Base-by-base conservation (phyloP, 2,329 filamentous ascomycete genomes). In the Tolypocladium album region DNA sequence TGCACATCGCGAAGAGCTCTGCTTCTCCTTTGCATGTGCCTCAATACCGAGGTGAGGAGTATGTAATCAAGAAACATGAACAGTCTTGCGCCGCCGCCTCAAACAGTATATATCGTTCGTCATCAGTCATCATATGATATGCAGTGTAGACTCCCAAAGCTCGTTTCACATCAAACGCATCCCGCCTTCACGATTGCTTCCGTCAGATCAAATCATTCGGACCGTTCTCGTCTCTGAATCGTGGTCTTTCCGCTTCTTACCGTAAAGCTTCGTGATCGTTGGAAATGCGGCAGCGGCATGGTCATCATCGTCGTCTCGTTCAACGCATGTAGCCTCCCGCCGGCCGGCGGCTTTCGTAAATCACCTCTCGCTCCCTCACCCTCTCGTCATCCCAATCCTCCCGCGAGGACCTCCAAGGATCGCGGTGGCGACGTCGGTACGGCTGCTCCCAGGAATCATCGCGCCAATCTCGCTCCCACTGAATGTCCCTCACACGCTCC, bases 341-440 rank as follows among this genome's bases (percentile, higher is more conserved):
- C 24, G 69, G 68, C 27, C 60, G 61, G 31, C 69, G 70, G 59
- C 72, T 76, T 58, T 90, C 87, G 66, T 85, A 87, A 56, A 87
- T 73, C 59, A 89, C 78, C 68, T 90, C 88, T 39, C 84, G 82
- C 75, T 90, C 88, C 62, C 84, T 82, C 64, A 87, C 78, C 27
- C 81, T 77, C 66, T 88, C 85, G 59, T 89, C 86, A 47, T 86
- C 85, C 64, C 78, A 79, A 57, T 66, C 67, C 67, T 73, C 67
- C 61, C 69, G 62, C 8, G 59, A 56, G 20, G 57, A 53, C 64
- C 67, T 61, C 50, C 64, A 65, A 59, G 67, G 68, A 61, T 69
- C 64, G 40, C 62, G 66, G 40, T 67, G 66, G 57, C 68, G 73
- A 59, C 72, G 71, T 59, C 70, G 71, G 63, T 74, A 70, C 52